Base-by-base conservation (phyloP, 176 grass and related monocot genomes). In the Lolium perenne region DNA sequence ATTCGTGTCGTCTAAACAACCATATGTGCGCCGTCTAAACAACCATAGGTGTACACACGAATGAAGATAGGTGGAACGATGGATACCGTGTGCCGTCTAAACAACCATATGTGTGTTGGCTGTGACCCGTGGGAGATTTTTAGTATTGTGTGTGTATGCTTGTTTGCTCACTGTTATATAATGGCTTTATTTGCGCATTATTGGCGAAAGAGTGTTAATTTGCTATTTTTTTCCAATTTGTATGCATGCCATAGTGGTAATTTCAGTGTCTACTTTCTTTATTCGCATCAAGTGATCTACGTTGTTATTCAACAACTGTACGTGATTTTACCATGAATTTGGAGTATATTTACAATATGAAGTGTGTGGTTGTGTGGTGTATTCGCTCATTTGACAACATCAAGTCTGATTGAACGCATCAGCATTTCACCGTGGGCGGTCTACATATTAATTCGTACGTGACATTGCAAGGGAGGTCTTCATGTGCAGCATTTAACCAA, bases 401-500 rank as follows among this genome's bases (percentile, higher is more conserved):
- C 10, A 4, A 70, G 49, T 83, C 54, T 86, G 76, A 78, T 72
- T 74, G 82, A 78, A 86, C 56, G 40, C 84, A 79, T 58, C 56
- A 2, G 65, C 57, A 79, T 83, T 79, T 65, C 74, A 62, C 7
- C 74, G 23, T 87, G 46, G 54, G 56, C 64, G 68, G 62, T 79
- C 22, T 45, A 81, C 32, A 46, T 69, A 79, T 46, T 49, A 32
- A 86, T 65, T 74, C 60, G 80, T 79, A 74, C 66, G 74, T 83
- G 89, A 49, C 80, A 83, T 83, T 9, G 74, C 80, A 74, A 54
- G 63, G 63, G 78, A 79, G 69, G 63, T 51, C 50, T 80, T 87
- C 80, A 87, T 90, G 66, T 79, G 89, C 84, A 87, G 57, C 84
- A 87, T 90, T 87, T 87, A 90, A 90, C 80, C 46, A 49, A 77